phyloP scores from a whole-genome alignment of 352 stramenopile species.

The Globisporangium perplexum region DNA sequence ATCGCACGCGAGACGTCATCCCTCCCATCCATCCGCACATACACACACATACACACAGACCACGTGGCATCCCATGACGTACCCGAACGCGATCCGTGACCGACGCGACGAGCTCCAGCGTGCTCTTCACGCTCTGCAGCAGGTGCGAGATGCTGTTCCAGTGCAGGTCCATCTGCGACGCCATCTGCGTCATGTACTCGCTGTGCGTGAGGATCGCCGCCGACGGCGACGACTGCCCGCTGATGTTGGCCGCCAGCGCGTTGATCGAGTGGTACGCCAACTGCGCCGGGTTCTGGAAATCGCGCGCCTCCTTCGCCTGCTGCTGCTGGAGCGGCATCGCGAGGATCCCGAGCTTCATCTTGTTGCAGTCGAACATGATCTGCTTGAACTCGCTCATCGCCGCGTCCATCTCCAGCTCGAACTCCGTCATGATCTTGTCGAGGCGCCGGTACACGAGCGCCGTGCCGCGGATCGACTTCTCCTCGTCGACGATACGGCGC shows the following conservation, averaged over 20 bases:
- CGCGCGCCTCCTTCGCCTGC: slow-evolving; percentile 46
- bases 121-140: slow-evolving; percentile 74
- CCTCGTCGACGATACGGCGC: slow-evolving; percentile 62
- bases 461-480: slow-evolving; percentile 78
- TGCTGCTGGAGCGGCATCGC: slow-evolving; percentile 71
- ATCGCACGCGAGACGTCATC: slow-evolving; percentile 4
- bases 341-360: slow-evolving; percentile 79
- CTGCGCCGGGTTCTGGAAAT: slow-evolving; percentile 56
- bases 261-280: slow-evolving; percentile 84
- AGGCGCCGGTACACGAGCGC: slow-evolving; percentile 67
- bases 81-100: slow-evolving; percentile 65
- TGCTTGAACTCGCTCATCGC: slow-evolving; percentile 69
- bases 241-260: slow-evolving; percentile 64
- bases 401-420: slow-evolving; percentile 66
- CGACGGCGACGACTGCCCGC: slow-evolving; percentile 44
- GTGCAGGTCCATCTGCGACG: slow-evolving; percentile 79
- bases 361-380: slow-evolving; percentile 64
- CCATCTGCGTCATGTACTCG: slow-evolving; percentile 86
- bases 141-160: slow-evolving; percentile 84
- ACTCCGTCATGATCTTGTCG: slow-evolving; percentile 42
- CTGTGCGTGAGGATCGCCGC: slow-evolving; percentile 74
- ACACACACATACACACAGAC: not conserved
- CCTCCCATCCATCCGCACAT: not conserved
- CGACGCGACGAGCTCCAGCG: slow-evolving; percentile 51
- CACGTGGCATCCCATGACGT: no score